Base-by-base conservation (phyloP, 2,329 filamentous ascomycete genomes). In the Cladosporium sp. region DNA sequence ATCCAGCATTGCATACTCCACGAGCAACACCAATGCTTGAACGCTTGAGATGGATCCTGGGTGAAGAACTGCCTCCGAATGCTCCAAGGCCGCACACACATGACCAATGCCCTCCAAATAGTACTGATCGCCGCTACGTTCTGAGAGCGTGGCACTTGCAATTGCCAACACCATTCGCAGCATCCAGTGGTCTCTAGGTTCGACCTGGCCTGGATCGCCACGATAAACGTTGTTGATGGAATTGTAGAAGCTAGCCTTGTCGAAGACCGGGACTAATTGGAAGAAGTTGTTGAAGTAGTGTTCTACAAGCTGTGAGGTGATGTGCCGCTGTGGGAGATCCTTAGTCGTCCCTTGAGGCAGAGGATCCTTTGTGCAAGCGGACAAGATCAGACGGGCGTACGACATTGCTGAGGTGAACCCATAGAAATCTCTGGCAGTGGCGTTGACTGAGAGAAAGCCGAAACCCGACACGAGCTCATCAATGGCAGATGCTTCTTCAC, bases 371-470 rank as follows among this genome's bases (percentile, higher is more conserved):
- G 81, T 81, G 32, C 88, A 84, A 5, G 92, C 86, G n/a, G 88
- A 88, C 22, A 95, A 72, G 19, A 96, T 86, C 16, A 97, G 78
- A 30, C 88, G 84, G 20, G 90, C 88, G 75, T 96, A 96, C 0
- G 90, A 95, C 79, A 95, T 94, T 61, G 88, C 89, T 53, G 83
- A 86, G 25, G 86, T 84, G 51, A 91, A 89, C 7, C 89, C 86
- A 66, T 95, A 89, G 63, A 96, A 96, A 67, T 97, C 93, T 63
- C 90, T 80, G 1, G 91, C 92, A 0, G 91, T 96, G 25, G 93
- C 91, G 72, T 95, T 95, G 63, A 98, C 88, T 4, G 92, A 94
- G 83, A 96, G 72, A 62, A 89, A 92, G 48, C 91, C 91, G 74
- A 97, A 95, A 62, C 95, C 91, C 1, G 91, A 94, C 19, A 96